Evolutionary conservation across 495 filamentous ascomycete genomes (phyloP).

Genomic region (Neurospora tetrasperma): DNA sequence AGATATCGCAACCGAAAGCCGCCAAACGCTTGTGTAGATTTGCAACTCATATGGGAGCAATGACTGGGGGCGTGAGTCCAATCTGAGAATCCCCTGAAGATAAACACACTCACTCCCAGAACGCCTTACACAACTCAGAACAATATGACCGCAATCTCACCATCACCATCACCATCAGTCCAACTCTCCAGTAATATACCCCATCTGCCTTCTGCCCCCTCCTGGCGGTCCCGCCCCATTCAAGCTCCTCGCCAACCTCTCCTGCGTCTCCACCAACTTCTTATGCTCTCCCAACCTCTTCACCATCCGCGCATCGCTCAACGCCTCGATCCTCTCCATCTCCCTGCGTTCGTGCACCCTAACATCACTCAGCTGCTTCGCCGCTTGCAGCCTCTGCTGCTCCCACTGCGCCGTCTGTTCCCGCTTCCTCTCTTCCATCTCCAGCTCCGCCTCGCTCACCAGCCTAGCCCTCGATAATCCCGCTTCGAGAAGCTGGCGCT

Average conservation of each 20-base stretch:
- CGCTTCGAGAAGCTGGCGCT: conserved; percentile 28
- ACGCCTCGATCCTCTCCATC: conserved; percentile 28
- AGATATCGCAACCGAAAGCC: too few species aligned
- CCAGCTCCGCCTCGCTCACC: conserved; percentile 30
- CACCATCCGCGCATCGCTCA: conserved; percentile 24
- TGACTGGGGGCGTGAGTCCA: neutral
- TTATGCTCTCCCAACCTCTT: conserved; percentile 32
- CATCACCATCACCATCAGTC: conserved; percentile 5
- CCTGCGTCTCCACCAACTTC: conserved; percentile 37
- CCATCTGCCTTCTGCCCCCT: conserved; percentile 29
- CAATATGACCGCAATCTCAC: neutral
- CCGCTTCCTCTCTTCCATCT: conserved; percentile 27
- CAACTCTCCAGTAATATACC: conserved; percentile 33
- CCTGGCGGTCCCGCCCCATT: conserved; percentile 14
- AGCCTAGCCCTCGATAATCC: conserved; percentile 27
- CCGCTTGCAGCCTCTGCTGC: conserved; percentile 26
- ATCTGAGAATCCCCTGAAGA: neutral
- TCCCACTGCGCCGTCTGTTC: conserved; percentile 28
- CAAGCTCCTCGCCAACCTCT: conserved; percentile 27
- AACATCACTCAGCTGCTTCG: conserved; percentile 30
- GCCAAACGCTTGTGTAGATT: too few species aligned
- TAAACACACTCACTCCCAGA: neutral
- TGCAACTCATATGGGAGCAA: too few species aligned
- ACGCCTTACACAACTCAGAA: neutral
- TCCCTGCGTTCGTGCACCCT: conserved; percentile 32